These are phyloP conservation scores for Pouteria campechiana DNA, from an alignment of 179 eudicot genomes.

Conservation along the genomic window DNA sequence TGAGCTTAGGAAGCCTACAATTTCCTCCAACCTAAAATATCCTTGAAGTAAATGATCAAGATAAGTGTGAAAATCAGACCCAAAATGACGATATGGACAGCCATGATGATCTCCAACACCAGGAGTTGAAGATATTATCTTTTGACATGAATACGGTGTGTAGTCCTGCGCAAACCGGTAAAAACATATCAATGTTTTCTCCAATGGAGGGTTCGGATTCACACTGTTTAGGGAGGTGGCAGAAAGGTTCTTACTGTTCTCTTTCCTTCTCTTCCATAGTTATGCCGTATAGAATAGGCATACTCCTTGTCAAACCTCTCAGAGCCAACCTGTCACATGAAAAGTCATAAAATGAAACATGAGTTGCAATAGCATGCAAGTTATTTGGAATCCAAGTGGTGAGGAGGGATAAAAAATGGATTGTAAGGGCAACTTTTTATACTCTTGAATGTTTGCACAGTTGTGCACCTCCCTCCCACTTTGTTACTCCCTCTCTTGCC, in stretches of 20 bases:
- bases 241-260: constrained; percentile 46
- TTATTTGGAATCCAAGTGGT: too few species aligned
- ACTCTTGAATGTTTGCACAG: too few species aligned
- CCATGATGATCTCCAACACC: constrained; percentile 98
- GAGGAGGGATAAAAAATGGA: too few species aligned
- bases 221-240: background rate
- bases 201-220: background rate
- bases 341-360: too few species aligned
- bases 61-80: too few species aligned
- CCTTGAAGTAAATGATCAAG: too few species aligned
- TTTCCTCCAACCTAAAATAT: too few species aligned
- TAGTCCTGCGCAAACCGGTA: constrained; percentile 50
- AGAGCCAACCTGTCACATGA: constrained; percentile 48
- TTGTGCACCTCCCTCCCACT: too few species aligned
- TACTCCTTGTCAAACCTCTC: constrained; percentile 93
- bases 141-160: constrained; percentile 93
- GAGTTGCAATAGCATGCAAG: too few species aligned
- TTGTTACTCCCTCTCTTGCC: too few species aligned
- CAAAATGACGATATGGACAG: constrained; percentile 96
- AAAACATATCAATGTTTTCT: background rate
- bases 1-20: too few species aligned
- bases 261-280: constrained; percentile 96
- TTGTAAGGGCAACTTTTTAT: too few species aligned
- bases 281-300: constrained; percentile 86
- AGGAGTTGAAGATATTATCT: constrained; percentile 72